These are phyloP conservation scores for Venturia asperata DNA, from an alignment of 2,329 filamentous ascomycete genomes.

Conservation along the genomic window DNA sequence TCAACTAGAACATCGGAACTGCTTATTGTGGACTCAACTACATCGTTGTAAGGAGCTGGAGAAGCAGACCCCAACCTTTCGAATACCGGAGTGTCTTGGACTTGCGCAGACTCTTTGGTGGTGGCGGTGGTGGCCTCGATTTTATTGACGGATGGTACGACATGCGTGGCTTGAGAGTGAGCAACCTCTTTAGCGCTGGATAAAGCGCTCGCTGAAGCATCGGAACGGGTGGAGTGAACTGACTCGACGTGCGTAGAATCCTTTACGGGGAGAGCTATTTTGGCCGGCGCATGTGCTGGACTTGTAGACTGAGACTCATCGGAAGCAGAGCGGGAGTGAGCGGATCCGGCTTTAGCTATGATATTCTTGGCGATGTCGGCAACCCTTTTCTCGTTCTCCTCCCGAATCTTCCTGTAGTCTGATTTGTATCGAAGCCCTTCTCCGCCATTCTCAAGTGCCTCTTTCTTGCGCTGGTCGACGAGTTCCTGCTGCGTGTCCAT, in stretches of 20 bases:
- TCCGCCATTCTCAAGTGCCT: neutral
- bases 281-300: neutral
- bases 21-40: neutral
- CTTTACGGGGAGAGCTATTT: neutral
- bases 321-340: neutral
- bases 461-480: neutral
- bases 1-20: too few relatives aligned
- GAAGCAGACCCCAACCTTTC: neutral
- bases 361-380: neutral
- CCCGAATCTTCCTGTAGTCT: neutral
- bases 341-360: neutral
- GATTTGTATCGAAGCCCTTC: neutral
- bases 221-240: neutral
- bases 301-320: neutral
- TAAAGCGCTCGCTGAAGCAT: neutral
- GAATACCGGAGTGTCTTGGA: neutral
- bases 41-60: too few relatives aligned
- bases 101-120: neutral
- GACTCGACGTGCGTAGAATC: neutral
- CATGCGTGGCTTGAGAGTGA: too few relatives aligned
- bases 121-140: neutral
- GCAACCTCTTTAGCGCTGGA: neutral
- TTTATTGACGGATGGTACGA: too few relatives aligned
- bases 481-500: neutral
- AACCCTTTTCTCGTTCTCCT: neutral